Percentiles rank a stretch among this genome's conserved stretches.
These are phyloP conservation scores for Phylloporus rhodoxanthus DNA, from an alignment of 768 basidiomycete species.

Conservation along the genomic window DNA sequence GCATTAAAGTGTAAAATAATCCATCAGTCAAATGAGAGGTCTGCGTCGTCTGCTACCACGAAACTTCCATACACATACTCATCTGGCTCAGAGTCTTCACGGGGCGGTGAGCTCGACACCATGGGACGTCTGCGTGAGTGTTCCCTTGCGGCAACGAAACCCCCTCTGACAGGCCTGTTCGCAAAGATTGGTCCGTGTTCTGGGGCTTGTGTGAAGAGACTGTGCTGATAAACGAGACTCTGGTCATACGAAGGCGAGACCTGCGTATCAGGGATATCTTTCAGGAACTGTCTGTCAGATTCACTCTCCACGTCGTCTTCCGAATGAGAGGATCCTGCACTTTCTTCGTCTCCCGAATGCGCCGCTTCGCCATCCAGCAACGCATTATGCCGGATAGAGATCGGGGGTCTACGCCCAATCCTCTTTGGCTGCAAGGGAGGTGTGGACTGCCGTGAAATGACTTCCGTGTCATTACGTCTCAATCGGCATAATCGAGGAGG, in stretches of 20 bases:
- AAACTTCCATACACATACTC: slow-evolving; percentile 74
- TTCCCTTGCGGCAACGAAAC: slow-evolving; percentile 32
- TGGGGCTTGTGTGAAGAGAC: slow-evolving; percentile 67
- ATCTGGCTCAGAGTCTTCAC: slow-evolving; percentile 47
- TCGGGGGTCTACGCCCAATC: slow-evolving; percentile 17
- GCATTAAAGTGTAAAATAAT: slow-evolving; percentile 2
- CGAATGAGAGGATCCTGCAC: slow-evolving; percentile 55
- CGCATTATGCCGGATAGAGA: slow-evolving; percentile 36
- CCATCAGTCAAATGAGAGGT: slow-evolving; percentile 43
- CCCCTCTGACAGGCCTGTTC: slow-evolving; percentile 41
- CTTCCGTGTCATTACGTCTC: slow-evolving; percentile 27
- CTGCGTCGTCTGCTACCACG: slow-evolving; percentile 73
- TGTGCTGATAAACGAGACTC: slow-evolving; percentile 58
- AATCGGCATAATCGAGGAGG: slow-evolving; percentile 27
- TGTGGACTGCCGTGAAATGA: slow-evolving; percentile 14
- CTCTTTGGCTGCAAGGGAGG: slow-evolving; percentile 22
- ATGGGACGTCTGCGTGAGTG: slow-evolving; percentile 28
- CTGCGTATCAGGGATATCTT: slow-evolving; percentile 62
- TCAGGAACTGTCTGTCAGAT: slow-evolving; percentile 62
- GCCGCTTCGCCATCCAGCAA: slow-evolving; percentile 65
- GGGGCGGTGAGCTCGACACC: slow-evolving; percentile 59
- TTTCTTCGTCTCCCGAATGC: slow-evolving; percentile 78
- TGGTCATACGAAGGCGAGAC: slow-evolving; percentile 70
- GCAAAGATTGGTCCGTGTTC: slow-evolving; percentile 48
- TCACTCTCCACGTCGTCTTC: slow-evolving; percentile 52